Base-by-base conservation (phyloP, 2,329 filamentous ascomycete species). In the Stemphylium beticola region DNA sequence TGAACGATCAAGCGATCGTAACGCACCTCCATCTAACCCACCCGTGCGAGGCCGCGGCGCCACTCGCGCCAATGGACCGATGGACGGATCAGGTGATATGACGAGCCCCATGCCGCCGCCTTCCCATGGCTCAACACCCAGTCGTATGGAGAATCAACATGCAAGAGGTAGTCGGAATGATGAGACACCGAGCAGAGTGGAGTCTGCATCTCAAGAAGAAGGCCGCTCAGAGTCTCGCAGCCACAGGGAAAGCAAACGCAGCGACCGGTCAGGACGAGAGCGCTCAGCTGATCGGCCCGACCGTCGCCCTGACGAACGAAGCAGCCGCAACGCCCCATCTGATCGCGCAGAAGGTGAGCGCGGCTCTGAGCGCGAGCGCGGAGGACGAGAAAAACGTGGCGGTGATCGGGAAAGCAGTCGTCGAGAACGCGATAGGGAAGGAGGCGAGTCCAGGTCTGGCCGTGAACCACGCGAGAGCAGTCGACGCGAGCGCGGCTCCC, bases 11-110 rank as follows among this genome's bases (percentile, higher is more conserved):
- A 60, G 36, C 24, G 67, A 64, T 38, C 58, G 58, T 1, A 53
- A 48, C 31, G 37, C 46, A 20, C 46, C 64, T 8, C 32, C 50
- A 22, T 50, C 58, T 15, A 63, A 67, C 20, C 58, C 65, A 26
- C 62, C 69, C n/a, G 62, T 74, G 22, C 72, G 73, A 34, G 69
- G 69, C 41, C 70, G 73, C 18, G 69, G 69, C 45, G 66, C 67
- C 7, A 65, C 50, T 48, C 67, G 69, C 17, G 67, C 66, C 14
- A 69, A 62, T 20, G 66, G 64, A 5, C 57, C 61, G 10, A 37
- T 54, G 9, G 65, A 69, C 3, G 46, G 54, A 33, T 41, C 55
- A 24, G 55, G 58, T 36, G 62, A 47, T 9, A 65, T 57, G 41
- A 43, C 56, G 26, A 61, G 59, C 44, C 61, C 64, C 2, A 66